Evolutionary conservation across 73 alveolate genomes (phyloP).

Genomic region (Blepharisma stoltei): DNA sequence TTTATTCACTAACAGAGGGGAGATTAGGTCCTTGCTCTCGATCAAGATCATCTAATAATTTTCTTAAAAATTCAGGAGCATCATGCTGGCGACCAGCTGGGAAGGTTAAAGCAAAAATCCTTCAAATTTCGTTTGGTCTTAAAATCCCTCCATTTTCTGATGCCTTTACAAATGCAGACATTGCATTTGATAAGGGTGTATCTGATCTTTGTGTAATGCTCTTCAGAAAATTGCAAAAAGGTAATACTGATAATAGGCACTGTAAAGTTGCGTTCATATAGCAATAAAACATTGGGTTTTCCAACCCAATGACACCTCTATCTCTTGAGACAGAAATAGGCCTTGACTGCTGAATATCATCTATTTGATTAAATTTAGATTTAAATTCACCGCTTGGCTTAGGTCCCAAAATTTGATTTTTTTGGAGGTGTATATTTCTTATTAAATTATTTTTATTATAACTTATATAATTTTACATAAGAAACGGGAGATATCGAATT

Average conservation of each 20-base stretch:
- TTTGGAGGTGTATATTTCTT: too few relatives aligned
- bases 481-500: too few relatives aligned
- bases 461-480: too few relatives aligned
- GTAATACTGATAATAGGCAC: not conserved
- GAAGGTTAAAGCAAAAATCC: not conserved
- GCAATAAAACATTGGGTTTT: not conserved
- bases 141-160: not conserved
- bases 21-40: not conserved
- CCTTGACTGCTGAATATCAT: too few relatives aligned
- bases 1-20: too few relatives aligned
- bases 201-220: not conserved
- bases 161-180: not conserved
- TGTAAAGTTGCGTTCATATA: not conserved
- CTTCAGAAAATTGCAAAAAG: not conserved
- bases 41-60: not conserved
- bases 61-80: conserved; percentile 16
- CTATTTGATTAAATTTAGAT: too few relatives aligned
- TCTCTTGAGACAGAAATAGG: too few relatives aligned
- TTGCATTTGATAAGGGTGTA: not conserved
- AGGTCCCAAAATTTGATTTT: too few relatives aligned
- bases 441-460: too few relatives aligned
- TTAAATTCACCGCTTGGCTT: too few relatives aligned
- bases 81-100: conserved; percentile 8
- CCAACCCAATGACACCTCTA: too few relatives aligned
- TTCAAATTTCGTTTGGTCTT: not conserved